Evolutionary conservation across 164 flowering plant genomes (phyloP).

Genomic region (Piper longum): DNA sequence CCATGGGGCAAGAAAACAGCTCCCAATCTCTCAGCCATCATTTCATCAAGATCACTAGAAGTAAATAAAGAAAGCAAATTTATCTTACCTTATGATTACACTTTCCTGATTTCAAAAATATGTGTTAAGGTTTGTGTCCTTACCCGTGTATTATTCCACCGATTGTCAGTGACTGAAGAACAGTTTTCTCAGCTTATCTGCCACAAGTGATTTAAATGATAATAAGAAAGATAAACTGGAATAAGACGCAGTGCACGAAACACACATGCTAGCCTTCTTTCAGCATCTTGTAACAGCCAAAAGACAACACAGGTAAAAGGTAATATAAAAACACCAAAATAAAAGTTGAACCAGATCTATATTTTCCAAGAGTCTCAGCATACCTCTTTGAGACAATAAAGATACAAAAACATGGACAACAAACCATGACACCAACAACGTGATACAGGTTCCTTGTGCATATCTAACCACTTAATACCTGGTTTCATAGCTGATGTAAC

Average conservation of each 20-base stretch:
- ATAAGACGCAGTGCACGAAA: not conserved
- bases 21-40: slow-evolving; percentile 73
- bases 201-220: slow-evolving; percentile 3
- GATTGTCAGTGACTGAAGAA: slow-evolving; percentile 48
- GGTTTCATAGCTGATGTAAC: slow-evolving; percentile 77
- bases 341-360: too few species aligned
- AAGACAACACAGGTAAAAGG: too few species aligned
- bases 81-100: not conserved
- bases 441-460: slow-evolving; percentile 60
- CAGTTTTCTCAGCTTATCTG: slow-evolving; percentile 74
- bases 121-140: not conserved
- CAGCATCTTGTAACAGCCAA: too few species aligned
- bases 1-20: slow-evolving; percentile 98
- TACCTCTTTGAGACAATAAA: too few species aligned
- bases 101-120: too few species aligned
- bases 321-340: too few species aligned
- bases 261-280: too few species aligned
- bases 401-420: too few species aligned
- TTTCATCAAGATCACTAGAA: slow-evolving; percentile 62
- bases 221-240: not conserved
- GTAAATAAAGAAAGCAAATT: not conserved
- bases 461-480: slow-evolving; percentile 83
- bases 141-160: slow-evolving; percentile 66
- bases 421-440: too few species aligned
- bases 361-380: too few species aligned